Percentiles rank a stretch among this genome's conserved stretches.
These are phyloP conservation scores for Geotrichum bryndzae DNA, from an alignment of 1,139 yeast genomes.

Conservation along the genomic window DNA sequence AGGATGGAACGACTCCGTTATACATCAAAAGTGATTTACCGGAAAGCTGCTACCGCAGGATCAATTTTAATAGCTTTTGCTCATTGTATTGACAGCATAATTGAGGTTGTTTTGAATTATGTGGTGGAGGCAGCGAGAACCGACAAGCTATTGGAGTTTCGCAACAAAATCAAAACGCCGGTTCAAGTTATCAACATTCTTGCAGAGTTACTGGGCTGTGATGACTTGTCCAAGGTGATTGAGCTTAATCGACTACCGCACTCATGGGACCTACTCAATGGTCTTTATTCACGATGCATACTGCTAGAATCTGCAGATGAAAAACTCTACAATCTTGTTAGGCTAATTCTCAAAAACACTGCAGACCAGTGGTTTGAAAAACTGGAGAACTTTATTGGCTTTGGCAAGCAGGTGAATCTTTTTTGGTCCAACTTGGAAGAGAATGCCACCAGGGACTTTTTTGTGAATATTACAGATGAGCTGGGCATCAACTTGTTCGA, in stretches of 20 bases:
- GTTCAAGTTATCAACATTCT: conserved; percentile 23
- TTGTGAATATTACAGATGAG: conserved; percentile 5
- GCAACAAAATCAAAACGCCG: conserved; percentile 20
- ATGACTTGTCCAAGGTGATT: conserved; percentile 24
- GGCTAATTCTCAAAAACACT: conserved; percentile 22
- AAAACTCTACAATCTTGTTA: conserved; percentile 21
- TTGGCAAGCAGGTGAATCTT: conserved; percentile 17
- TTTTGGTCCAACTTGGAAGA: conserved; percentile 11
- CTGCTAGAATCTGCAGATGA: conserved; percentile 23
- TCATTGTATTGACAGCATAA: conserved; percentile 25
- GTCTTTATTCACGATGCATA: conserved; percentile 24
- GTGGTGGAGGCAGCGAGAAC: conserved; percentile 17
- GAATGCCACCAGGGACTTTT: conserved; percentile 9
- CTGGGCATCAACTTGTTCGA: conserved; percentile 11
- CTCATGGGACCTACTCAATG: conserved; percentile 26
- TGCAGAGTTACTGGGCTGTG: conserved; percentile 32
- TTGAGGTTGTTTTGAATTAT: conserved; percentile 13
- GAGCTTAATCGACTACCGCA: conserved; percentile 26
- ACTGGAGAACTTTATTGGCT: conserved; percentile 24
- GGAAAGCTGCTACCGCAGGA: conserved; percentile 17
- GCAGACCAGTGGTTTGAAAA: conserved; percentile 26
- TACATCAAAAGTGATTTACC: conserved; percentile 22
- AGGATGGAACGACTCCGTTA: conserved; percentile 26
- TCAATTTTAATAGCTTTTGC: conserved; percentile 30
- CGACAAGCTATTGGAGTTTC: conserved; percentile 18